These are phyloP conservation scores for Calonectria pseudoturangicola DNA, from an alignment of 2,329 filamentous ascomycete genomes.

Conservation along the genomic window DNA sequence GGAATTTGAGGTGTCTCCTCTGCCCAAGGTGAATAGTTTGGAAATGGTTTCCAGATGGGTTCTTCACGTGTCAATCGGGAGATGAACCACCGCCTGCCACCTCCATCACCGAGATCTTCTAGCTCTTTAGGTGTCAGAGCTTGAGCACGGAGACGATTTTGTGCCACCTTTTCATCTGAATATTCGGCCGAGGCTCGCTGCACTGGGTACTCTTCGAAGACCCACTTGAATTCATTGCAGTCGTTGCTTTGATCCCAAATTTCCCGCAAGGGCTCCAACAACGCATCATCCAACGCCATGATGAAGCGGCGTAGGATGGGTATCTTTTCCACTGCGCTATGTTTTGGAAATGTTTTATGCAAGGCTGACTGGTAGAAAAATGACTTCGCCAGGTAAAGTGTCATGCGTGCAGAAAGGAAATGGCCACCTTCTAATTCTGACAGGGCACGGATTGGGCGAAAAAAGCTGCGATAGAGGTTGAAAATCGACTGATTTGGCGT, in stretches of 20 bases:
- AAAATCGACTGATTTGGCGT: background rate
- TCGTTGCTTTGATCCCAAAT: conserved; percentile 13
- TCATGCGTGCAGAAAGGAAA: conserved; percentile 20
- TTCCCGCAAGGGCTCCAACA: background rate
- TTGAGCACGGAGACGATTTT: conserved; percentile 11
- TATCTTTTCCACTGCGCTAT: background rate
- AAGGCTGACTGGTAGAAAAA: background rate
- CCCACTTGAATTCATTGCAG: conserved; percentile 19
- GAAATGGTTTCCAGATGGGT: background rate
- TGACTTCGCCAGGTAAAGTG: conserved; percentile 11
- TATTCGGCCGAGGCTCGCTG: background rate
- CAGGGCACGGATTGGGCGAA: conserved; percentile 2
- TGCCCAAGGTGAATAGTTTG: background rate
- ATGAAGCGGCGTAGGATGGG: background rate
- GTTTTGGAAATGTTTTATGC: background rate
- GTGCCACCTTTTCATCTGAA: background rate
- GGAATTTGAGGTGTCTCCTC: background rate
- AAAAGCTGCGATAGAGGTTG: conserved; percentile 7
- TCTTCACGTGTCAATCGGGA: background rate
- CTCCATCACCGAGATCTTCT: background rate
- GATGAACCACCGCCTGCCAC: background rate
- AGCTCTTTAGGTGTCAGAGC: conserved; percentile 5
- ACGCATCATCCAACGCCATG: background rate
- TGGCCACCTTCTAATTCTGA: background rate
- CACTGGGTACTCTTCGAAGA: conserved; percentile 4